Percentiles rank a stretch among this genome's conserved stretches.
These are phyloP conservation scores for Populus tremula DNA, from an alignment of 345 rosid species.

Conservation along the genomic window DNA sequence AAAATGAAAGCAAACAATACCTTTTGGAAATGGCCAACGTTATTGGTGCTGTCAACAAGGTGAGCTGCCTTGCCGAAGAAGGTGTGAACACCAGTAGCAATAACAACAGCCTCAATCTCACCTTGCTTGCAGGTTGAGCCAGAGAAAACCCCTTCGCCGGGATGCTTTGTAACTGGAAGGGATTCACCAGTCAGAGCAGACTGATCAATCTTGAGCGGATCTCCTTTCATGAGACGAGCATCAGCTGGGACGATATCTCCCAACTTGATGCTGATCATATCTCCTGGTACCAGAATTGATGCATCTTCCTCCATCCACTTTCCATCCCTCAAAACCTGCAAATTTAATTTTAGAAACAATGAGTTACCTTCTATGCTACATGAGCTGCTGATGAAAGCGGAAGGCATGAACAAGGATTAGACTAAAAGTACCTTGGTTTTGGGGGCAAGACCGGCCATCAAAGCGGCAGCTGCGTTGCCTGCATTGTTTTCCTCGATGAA, in stretches of 20 bases:
- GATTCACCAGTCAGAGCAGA: constrained; percentile 94
- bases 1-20: constrained; percentile 22
- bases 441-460: constrained; percentile 96
- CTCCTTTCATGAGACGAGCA: constrained; percentile 91
- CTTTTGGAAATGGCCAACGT: constrained; percentile 93
- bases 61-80: constrained; percentile 98
- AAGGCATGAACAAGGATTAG: neutral
- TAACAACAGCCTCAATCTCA: constrained; percentile 88
- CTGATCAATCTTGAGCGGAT: constrained; percentile 86
- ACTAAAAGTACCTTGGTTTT: constrained; percentile 58
- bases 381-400: neutral
- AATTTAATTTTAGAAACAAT: neutral
- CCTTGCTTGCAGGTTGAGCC: constrained; percentile 97
- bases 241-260: constrained; percentile 93
- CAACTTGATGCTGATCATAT: constrained; percentile 77
- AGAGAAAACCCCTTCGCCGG: constrained; percentile 74
- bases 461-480: constrained; percentile 92
- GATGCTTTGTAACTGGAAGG: constrained; percentile 64
- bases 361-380: neutral
- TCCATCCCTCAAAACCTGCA: constrained; percentile 73
- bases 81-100: constrained; percentile 91
- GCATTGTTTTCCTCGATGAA: constrained; percentile 94
- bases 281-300: constrained; percentile 81
- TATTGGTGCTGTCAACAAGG: constrained; percentile 88
- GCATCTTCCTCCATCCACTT: constrained; percentile 88